Base-by-base conservation (phyloP, 192 early-diverging fungal species). In the Mortierella alpina region DNA sequence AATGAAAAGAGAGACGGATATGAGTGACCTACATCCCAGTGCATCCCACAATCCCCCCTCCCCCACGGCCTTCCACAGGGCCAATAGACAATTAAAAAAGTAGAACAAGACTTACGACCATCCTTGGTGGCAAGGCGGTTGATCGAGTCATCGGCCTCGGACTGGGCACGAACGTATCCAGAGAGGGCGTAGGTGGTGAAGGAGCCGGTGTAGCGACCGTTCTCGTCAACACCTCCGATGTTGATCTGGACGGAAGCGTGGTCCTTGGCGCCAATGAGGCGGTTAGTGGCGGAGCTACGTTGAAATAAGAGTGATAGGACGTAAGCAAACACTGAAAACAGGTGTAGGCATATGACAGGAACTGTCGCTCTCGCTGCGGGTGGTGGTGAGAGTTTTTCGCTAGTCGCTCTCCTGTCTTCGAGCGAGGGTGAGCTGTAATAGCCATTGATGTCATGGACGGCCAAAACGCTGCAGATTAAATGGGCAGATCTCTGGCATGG, bases 181-280 rank as follows among this genome's bases (percentile, higher is more conserved):
- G 89, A 94, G 82, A 99, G 89, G 59, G 95, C 95, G 85, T 93
- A 96, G 87, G 93, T 94, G 86, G 93, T 88, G 91, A 84, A 91
- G 80, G 86, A 80, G 64, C 92, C 93, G 60, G 88, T 92, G 82
- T 88, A 79, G 71, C 86, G 88, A 71, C 96, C 96, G 59, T 88
- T 88, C 63, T 90, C 94, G 82, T 98, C 92, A 66, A 98, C 96
- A 71, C 96, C 95, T 68, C 87, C 96, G 81, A 98, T 86, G 93
- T 96, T 98, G 91, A 99, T 91, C 88, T 98, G 98, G 87, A 99
- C 94, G 45, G 96, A 92, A 61, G 97, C 93, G 90, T 99, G 98
- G 89, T 99, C 98, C 92, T 98, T 98, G 89, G 98, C 93, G 76
- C 89, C 92, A 86, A 99, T 98, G 66, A 99, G 91, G 84, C 98